A percentile compares a stretch with the other conserved stretches of the same genome.
These are phyloP conservation scores for Zygnema circumcarinatum DNA, from an alignment of 139 green algal genomes.

Conservation along the genomic window DNA sequence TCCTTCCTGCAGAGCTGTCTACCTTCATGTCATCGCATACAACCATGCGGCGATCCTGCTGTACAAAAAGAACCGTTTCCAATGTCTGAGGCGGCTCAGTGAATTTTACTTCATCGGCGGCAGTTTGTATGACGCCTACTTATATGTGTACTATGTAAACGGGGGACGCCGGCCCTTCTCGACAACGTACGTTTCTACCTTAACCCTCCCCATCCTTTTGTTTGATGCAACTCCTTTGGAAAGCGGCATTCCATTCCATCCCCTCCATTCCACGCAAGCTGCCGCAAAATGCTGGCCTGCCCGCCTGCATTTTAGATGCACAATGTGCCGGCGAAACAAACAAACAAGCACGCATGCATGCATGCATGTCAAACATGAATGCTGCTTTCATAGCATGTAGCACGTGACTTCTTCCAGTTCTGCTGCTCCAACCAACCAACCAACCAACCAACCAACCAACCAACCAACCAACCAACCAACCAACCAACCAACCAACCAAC, in stretches of 20 bases:
- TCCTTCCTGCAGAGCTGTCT: slow-evolving; percentile 29
- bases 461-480: not conserved
- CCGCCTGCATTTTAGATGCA: not conserved
- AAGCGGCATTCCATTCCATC: not conserved
- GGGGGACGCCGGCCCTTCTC: slow-evolving; percentile 39
- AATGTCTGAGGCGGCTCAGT: slow-evolving; percentile 4
- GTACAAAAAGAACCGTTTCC: slow-evolving; percentile 44
- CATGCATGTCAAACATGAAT: not conserved
- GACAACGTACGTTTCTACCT: slow-evolving; percentile 21
- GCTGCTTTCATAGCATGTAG: not conserved
- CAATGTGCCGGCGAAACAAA: not conserved
- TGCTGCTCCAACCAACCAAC: not conserved
- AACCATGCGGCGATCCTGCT: slow-evolving; percentile 41
- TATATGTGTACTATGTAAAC: slow-evolving; percentile 55
- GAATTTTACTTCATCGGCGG: slow-evolving; percentile 42
- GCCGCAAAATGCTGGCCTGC: not conserved
- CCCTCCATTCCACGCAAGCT: not conserved
- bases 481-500: not conserved
- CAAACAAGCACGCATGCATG: too few relatives aligned
- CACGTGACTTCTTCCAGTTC: not conserved
- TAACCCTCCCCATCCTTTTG: too few relatives aligned
- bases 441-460: not conserved
- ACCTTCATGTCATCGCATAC: slow-evolving; percentile 57
- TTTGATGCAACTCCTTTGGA: not conserved
- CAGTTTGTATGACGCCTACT: slow-evolving; percentile 36